Base-by-base conservation (phyloP, 148 eudicot species). In the Persicaria tinctoria region DNA sequence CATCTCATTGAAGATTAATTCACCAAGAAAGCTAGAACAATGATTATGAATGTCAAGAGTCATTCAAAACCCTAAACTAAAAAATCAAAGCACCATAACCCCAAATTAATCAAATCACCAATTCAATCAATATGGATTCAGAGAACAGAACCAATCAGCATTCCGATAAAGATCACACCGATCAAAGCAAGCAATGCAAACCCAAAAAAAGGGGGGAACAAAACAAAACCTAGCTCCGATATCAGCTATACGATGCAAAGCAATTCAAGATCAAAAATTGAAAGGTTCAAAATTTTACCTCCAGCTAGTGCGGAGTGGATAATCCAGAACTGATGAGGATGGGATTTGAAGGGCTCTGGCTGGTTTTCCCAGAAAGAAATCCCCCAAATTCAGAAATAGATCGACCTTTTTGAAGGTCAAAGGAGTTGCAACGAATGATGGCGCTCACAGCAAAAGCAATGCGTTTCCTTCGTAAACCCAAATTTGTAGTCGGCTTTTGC, bases 111-210 rank as follows among this genome's bases (percentile, higher is more conserved):
- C 5, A 55, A 16, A 54, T 10, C 55, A 51, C 63, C 63, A 17
- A 57, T 17, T 57, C 59, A 54, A 54, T 12, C 46, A 64, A 13
- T 41, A 14, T 5, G 18, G 70, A 66, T 66, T 66, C 48, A 47
- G 38, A 17, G 47, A 38, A 66, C 18, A 41, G 14, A 38, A 3
- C 47, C 66, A 60, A 27, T 60, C 68, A 3, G 68, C 68, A 60
- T 60, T 60, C 53, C 53, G 32, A 57, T 2, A 57, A 57, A 10
- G 17, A 41, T 66, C 70, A 66, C 47, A 66, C 13, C 44, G 47
- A 41, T 64, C 47, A 41, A 66, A 44, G 70, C 47, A 64, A 66
- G 48, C 70, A 66, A 66, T 66, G 48, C 70, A 66, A 66, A 41
- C 47, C 47, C 27, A 64, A 38, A 4, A 23, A 23, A 23, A 23